phyloP scores from a whole-genome alignment of 805 yeast genomes.

The Geotrichum ghanense region DNA sequence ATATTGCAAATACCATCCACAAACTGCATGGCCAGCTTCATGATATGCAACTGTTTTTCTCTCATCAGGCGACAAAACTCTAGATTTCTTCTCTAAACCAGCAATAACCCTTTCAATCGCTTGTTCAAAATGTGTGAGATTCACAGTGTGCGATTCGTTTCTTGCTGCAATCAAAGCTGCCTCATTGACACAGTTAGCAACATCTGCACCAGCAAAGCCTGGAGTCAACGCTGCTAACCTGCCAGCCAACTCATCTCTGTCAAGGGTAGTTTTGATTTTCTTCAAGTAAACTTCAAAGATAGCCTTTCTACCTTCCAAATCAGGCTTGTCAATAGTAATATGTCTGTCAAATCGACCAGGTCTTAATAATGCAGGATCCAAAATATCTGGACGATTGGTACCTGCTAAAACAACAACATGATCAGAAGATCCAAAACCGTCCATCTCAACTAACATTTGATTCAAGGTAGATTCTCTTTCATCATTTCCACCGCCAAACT shows the following conservation, averaged over 20 bases:
- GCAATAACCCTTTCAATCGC: slow-evolving; percentile 97
- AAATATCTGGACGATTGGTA: slow-evolving; percentile 88
- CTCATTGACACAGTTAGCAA: slow-evolving; percentile 94
- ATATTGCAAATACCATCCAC: slow-evolving; percentile 88
- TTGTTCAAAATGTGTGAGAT: slow-evolving; percentile 73
- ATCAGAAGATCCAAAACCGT: slow-evolving; percentile 83
- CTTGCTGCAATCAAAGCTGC: slow-evolving; percentile 97
- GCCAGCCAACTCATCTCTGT: slow-evolving; percentile 56
- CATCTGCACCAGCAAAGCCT: slow-evolving; percentile 97
- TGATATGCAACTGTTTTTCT: slow-evolving; percentile 89
- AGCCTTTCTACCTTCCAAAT: slow-evolving; percentile 87
- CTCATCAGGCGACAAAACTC: slow-evolving; percentile 74
- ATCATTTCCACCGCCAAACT: slow-evolving; percentile 62
- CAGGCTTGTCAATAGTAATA: slow-evolving; percentile 84
- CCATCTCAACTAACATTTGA: slow-evolving; percentile 97
- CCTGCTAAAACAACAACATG: slow-evolving; percentile 97
- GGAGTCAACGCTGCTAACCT: slow-evolving; percentile 93
- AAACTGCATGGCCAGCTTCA: slow-evolving; percentile 98
- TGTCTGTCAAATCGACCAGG: slow-evolving; percentile 98
- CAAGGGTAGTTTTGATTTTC: slow-evolving; percentile 50
- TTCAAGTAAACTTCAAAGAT: slow-evolving; percentile 79
- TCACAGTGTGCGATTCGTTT: slow-evolving; percentile 56
- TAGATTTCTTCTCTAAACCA: slow-evolving; percentile 85
- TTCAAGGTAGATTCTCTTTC: slow-evolving; percentile 95
- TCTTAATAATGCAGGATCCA: slow-evolving; percentile 86